Conservation (phyloP, 257 asterid genomes). For the Echites panduratus region DNA sequence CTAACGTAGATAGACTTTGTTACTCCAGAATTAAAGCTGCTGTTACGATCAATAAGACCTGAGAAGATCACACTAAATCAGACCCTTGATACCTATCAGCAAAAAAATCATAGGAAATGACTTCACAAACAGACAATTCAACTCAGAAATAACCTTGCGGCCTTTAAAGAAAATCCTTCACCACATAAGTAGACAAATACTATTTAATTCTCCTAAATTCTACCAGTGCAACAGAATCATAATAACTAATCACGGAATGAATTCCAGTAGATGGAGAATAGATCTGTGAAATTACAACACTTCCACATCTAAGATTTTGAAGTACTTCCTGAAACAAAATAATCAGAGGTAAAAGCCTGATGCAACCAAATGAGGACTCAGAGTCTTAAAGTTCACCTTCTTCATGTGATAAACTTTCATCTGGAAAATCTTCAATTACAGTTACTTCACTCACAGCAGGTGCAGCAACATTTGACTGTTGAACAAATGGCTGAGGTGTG, state of each 20-base stretch:
- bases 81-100: background rate
- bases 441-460: constrained; percentile 27
- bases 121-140: background rate
- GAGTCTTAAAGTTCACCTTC: constrained; percentile 40
- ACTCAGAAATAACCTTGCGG: background rate
- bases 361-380: background rate
- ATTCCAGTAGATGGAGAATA: background rate
- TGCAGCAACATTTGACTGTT: constrained; percentile 27
- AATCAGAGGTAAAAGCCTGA: background rate
- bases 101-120: background rate
- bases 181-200: background rate
- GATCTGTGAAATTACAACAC: background rate
- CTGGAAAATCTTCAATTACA: constrained; percentile 32
- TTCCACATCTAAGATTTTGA: background rate
- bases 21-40: constrained; percentile 44
- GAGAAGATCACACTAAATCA: background rate
- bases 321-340: background rate
- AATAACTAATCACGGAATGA: background rate
- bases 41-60: constrained; percentile 16
- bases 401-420: constrained; percentile 38
- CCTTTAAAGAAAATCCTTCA: background rate
- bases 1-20: constrained; percentile 73
- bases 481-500: constrained; percentile 39
- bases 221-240: background rate
- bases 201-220: background rate